phyloP scores from a whole-genome alignment of 2,329 filamentous ascomycete species.

The Zymoseptoria passerinii region DNA sequence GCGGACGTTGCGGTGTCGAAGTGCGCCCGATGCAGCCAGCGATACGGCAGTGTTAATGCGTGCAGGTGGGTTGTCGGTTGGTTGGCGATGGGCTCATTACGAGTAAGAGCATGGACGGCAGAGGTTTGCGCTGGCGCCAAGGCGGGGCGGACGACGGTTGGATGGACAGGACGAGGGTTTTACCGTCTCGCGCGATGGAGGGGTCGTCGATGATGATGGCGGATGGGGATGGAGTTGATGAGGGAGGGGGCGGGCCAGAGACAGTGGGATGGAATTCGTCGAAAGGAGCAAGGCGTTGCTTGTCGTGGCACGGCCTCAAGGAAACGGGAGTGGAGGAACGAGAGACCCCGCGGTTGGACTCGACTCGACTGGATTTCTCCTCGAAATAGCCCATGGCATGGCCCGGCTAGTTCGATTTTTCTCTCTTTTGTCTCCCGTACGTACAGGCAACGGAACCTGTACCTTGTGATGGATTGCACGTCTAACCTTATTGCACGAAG shows the following conservation, averaged over 20 bases:
- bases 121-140: background rate
- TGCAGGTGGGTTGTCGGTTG: conserved; percentile 9
- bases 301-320: too few species aligned
- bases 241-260: background rate
- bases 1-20: conserved; percentile 9
- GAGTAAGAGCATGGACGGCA: background rate
- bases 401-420: background rate
- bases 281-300: background rate
- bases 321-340: background rate
- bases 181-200: background rate
- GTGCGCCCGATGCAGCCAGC: conserved; percentile 17
- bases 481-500: too few species aligned
- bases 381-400: too few species aligned
- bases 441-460: too few species aligned
- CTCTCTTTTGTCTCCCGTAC: background rate
- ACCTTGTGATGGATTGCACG: background rate
- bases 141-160: background rate
- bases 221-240: background rate
- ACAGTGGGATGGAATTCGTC: background rate
- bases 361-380: background rate
- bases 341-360: background rate
- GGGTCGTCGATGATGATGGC: background rate
- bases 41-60: conserved; percentile 17
- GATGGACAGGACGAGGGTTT: background rate
- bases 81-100: conserved; percentile 2